Evolutionary conservation across 2,329 filamentous ascomycete species (phyloP).

Genomic region (Malbranchea zuffiana): DNA sequence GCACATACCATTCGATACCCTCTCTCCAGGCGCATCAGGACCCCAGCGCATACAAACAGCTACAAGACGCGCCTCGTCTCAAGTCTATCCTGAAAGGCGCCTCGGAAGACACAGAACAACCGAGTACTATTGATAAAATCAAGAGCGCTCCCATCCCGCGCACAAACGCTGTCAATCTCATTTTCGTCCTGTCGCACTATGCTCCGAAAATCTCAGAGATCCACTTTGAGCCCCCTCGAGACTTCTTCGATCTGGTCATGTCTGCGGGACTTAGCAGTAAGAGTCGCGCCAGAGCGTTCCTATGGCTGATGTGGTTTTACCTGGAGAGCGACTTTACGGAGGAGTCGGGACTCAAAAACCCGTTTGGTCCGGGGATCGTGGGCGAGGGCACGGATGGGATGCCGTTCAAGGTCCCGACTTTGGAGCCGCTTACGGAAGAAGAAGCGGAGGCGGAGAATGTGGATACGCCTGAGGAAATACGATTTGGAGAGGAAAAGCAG

Average conservation of each 20-base stretch:
- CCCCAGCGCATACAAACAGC: slow-evolving; percentile 89
- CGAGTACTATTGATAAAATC: slow-evolving; percentile 71
- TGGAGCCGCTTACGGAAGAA: slow-evolving; percentile 39
- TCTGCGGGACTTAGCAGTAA: slow-evolving; percentile 68
- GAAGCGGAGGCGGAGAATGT: slow-evolving; percentile 42
- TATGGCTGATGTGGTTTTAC: slow-evolving; percentile 99
- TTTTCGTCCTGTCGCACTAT: slow-evolving; percentile 85
- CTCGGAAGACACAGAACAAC: slow-evolving; percentile 81
- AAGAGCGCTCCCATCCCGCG: slow-evolving; percentile 57
- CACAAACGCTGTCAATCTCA: slow-evolving; percentile 93
- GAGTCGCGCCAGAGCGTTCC: slow-evolving; percentile 75
- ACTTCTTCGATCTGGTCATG: slow-evolving; percentile 98
- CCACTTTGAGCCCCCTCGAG: slow-evolving; percentile 72
- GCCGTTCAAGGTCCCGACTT: slow-evolving; percentile 38
- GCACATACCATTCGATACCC: slow-evolving; percentile 96
- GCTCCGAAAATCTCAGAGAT: slow-evolving; percentile 85
- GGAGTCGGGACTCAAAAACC: slow-evolving; percentile 79
- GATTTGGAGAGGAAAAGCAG: slow-evolving; percentile 40
- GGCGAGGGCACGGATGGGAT: slow-evolving; percentile 34
- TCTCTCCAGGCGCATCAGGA: slow-evolving; percentile 92
- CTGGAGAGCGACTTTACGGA: slow-evolving; percentile 88
- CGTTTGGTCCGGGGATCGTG: slow-evolving; percentile 56
- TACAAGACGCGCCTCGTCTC: slow-evolving; percentile 88
- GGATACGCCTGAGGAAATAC: slow-evolving; percentile 39
- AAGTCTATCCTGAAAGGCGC: slow-evolving; percentile 97